Evolutionary conservation across 73 alveolate species (phyloP), one percentile per base, ranked within the genome.

Genomic region (Tetrahymena malaccensis): DNA sequence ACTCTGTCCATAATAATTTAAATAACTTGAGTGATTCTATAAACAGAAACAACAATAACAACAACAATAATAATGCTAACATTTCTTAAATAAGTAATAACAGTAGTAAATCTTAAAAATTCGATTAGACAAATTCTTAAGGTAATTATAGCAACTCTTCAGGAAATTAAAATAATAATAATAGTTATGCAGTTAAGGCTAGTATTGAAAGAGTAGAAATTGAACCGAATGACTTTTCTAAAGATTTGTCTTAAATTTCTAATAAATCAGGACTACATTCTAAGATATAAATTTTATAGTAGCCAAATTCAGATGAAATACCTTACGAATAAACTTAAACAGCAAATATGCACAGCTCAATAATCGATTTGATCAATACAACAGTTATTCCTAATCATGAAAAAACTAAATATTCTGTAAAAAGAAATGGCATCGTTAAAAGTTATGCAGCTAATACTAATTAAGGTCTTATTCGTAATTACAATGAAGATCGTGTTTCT

Each of bases 371-470:
- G 4, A 25, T 70, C 19, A n/a, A 70, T 27, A 70, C 89, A 9
- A 70, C 89, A 27, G 40, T 31, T 25, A 85, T 94, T 7, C 96
- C 96, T 84, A 43, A 34, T 31, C 57, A 85, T 31, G 96, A 94
- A 94, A 96, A 98, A 35, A 93, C 98, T 17, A 98, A 98, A 96
- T 95, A 96, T 25, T 98, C 99, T 11, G 96, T 93, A 43, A 98
- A 98, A 94, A 96, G 97, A 94, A 95, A 93, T 96, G 99, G 99
- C 55, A 95, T 97, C 21, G 96, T 99, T 34, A 93, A 96, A 95
- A 97, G 99, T 1, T 99, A 99, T 97, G 99, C 99, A 25, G 99
- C 99, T 43, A 98, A 98, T 94, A 98, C 99, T 21, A 98, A 98
- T 89, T 97, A 98, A 97, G 99, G 99, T 44, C 93, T 98, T 95